Evolutionary conservation across 805 yeast species (phyloP).

Genomic region (Kluyveromyces siamensis): DNA sequence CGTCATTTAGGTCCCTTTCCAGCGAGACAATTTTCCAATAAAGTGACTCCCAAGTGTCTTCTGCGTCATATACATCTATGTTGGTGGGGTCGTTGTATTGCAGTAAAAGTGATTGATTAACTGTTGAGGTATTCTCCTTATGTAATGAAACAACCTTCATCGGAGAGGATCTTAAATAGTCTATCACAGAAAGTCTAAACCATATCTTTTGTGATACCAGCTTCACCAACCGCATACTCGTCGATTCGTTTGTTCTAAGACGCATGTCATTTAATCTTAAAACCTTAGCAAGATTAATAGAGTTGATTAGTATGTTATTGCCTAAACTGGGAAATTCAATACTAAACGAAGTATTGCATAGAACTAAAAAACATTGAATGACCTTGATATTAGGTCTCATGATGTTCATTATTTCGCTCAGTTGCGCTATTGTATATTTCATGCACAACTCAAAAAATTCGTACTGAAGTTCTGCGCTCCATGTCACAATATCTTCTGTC

Average conservation of each 20-base stretch:
- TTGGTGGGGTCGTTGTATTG: conserved; percentile 15
- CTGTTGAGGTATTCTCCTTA: conserved; percentile 18
- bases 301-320: conserved; percentile 15
- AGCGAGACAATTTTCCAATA: conserved; percentile 25
- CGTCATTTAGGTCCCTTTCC: conserved; percentile 26
- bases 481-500: conserved; percentile 1
- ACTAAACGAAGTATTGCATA: conserved; percentile 20
- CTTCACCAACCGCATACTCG: conserved; percentile 15
- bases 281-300: conserved; percentile 19
- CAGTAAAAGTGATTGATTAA: conserved; percentile 19
- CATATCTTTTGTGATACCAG: conserved; percentile 20
- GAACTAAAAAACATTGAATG: conserved; percentile 18
- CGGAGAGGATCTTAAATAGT: conserved; percentile 21
- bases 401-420: conserved; percentile 14
- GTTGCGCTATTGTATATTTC: conserved; percentile 10
- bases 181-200: conserved; percentile 20
- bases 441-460: conserved; percentile 11
- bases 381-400: conserved; percentile 20
- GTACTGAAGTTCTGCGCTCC: conserved; percentile 13
- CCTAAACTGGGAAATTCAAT: conserved; percentile 7
- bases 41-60: conserved; percentile 21
- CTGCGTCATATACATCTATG: conserved; percentile 20
- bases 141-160: conserved; percentile 14
- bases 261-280: conserved; percentile 17
- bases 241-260: conserved; percentile 16